Percentiles rank a stretch among this genome's conserved stretches.
Conservation (phyloP, 352 stramenopile genomes). For the Globisporangium sylvaticum region DNA sequence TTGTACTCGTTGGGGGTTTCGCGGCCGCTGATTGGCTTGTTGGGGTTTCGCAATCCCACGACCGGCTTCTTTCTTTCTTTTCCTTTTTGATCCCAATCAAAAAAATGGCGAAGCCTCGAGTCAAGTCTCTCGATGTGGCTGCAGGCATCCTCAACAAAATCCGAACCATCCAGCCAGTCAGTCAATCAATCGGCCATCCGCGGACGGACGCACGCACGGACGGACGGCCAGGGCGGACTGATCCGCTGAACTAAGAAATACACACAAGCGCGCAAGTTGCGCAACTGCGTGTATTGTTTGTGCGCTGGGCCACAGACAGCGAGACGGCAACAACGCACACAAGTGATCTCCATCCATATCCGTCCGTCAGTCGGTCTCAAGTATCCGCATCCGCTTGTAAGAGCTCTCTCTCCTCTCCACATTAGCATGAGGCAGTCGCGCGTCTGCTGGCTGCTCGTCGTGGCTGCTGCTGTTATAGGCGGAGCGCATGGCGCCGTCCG, state of each 20-base stretch:
- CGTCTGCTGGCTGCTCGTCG: constrained; percentile 7
- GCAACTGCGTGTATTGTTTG: background rate
- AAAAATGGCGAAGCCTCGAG: background rate
- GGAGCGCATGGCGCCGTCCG: background rate
- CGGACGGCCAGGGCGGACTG: background rate
- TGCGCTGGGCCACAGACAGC: background rate
- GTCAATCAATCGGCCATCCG: background rate
- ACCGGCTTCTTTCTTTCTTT: background rate
- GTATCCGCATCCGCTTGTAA: background rate
- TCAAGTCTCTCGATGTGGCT: background rate
- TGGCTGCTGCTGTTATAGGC: background rate
- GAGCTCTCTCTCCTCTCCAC: background rate
- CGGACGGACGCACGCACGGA: background rate
- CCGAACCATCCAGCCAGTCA: background rate
- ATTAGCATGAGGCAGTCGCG: constrained; percentile 6
- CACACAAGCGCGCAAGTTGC: background rate
- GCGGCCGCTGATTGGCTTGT: background rate
- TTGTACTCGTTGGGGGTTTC: background rate
- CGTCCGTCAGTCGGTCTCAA: background rate
- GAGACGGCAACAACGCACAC: background rate
- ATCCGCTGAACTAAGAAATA: background rate
- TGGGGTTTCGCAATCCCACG: background rate
- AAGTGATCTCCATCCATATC: background rate
- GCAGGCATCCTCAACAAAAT: background rate
- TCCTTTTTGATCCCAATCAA: background rate